phyloP scores from a whole-genome alignment of 495 filamentous ascomycete species.

The Gamarada debralockiae region DNA sequence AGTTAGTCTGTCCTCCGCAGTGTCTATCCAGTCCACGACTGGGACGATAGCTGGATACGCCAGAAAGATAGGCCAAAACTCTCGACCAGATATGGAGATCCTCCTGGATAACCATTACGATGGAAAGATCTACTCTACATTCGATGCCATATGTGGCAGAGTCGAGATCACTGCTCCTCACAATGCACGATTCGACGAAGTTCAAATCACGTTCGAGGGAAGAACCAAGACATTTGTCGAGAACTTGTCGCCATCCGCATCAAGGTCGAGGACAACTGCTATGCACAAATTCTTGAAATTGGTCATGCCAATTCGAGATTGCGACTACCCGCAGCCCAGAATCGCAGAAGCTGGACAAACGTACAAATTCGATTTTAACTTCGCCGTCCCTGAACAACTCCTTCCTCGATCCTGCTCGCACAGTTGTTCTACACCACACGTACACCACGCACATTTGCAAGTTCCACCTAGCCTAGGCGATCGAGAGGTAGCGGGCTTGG shows the following conservation, averaged over 20 bases:
- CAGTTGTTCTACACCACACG: slow-evolving; percentile 45
- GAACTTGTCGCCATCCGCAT: slow-evolving; percentile 34
- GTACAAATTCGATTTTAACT: slow-evolving; percentile 81
- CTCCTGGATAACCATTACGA: slow-evolving; percentile 31
- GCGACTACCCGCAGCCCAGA: slow-evolving; percentile 64
- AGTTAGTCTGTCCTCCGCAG: slow-evolving; percentile 11
- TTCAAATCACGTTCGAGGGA: slow-evolving; percentile 82
- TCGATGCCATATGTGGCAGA: slow-evolving; percentile 43
- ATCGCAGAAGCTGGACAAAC: slow-evolving; percentile 61
- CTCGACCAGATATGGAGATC: slow-evolving; percentile 28
- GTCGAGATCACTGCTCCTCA: slow-evolving; percentile 55
- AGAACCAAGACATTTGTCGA: slow-evolving; percentile 34
- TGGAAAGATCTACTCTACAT: slow-evolving; percentile 44
- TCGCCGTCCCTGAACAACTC: slow-evolving; percentile 70
- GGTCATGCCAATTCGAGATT: slow-evolving; percentile 69
- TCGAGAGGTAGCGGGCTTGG: slow-evolving; percentile 43
- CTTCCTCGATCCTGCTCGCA: slow-evolving; percentile 60
- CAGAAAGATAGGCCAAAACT: slow-evolving; percentile 8
- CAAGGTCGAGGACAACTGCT: slow-evolving; percentile 37
- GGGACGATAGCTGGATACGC: slow-evolving; percentile 15
- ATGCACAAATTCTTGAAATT: slow-evolving; percentile 72
- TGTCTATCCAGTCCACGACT: slow-evolving; percentile 15
- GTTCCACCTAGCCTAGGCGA: slow-evolving; percentile 82
- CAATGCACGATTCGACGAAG: slow-evolving; percentile 72
- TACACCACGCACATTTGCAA: slow-evolving; percentile 69